These are phyloP conservation scores for Boletus rex-veris DNA, from an alignment of 768 basidiomycete species.

Conservation along the genomic window DNA sequence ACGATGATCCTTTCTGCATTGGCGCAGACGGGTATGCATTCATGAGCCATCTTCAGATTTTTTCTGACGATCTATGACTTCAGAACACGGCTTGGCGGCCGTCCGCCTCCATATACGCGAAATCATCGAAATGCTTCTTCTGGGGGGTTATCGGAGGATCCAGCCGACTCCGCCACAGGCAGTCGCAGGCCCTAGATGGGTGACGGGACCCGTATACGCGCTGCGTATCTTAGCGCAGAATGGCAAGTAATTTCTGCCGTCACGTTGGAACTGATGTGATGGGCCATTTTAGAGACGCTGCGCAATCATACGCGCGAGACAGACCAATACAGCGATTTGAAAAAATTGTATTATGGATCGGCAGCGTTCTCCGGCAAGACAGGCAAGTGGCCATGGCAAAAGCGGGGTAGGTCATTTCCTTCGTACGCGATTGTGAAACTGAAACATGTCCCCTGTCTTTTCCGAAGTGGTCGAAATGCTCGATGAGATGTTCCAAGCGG, in stretches of 20 bases:
- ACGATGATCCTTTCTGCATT: constrained; percentile 21
- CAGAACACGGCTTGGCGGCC: not conserved
- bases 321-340: constrained; percentile 12
- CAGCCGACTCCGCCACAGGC: too few relatives aligned
- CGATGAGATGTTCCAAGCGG: too few relatives aligned
- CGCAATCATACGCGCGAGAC: constrained; percentile 3
- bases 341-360: constrained; percentile 8
- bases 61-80: not conserved
- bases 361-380: constrained; percentile 3
- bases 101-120: not conserved
- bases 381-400: too few relatives aligned
- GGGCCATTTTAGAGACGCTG: constrained; percentile 4
- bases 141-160: not conserved
- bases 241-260: not conserved
- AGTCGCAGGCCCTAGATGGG: not conserved
- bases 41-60: not conserved
- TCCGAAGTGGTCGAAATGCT: too few relatives aligned
- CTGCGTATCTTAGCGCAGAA: constrained; percentile 14
- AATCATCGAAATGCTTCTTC: not conserved
- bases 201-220: constrained; percentile 21
- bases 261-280: not conserved
- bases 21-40: constrained; percentile 16
- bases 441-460: too few relatives aligned
- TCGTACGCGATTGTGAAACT: too few relatives aligned
- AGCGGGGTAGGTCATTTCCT: too few relatives aligned